Evolutionary conservation across 306 rosid genomes (phyloP), one percentile per base, ranked within the genome.

Genomic region (Adenanthera pavonina): DNA sequence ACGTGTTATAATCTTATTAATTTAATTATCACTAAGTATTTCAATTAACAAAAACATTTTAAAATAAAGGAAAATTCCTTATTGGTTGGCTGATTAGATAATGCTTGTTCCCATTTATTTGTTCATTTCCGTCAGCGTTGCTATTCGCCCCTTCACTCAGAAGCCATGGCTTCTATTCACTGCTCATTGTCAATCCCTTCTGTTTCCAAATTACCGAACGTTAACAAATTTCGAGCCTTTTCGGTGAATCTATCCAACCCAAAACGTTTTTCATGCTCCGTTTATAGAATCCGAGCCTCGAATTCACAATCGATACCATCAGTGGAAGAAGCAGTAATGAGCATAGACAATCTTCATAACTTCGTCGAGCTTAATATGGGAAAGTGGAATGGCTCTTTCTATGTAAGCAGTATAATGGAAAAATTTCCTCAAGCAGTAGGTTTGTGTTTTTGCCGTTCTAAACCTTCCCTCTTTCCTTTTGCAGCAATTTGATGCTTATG

Each of bases 341-440:
- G 93, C 88, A 78, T 95, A 16, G 98, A 91, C 34, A 89, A 87
- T 77, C 92, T 95, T 51, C 91, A 72, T 43, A 67, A 90, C 52
- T 95, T 95, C 83, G 78, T 93, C 80, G 33, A 88, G 2, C 85
- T 95, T 64, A 92, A 85, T 72, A 68, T 75, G 56, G 99, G 99
- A 62, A 92, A 90, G 59, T 95, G 99, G 99, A 89, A 86, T 7
- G 99, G 99, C 30, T 86, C 94, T 78, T 92, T 95, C 92, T 92
- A 86, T 79, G 99, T 95, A 83, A 85, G 91, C 46, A 34, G 76
- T 46, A 30, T 9, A 20, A 11, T 61, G 40, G 34, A 68, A 44
- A 33, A 25, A 3, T 3, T 41, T 43, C 57, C 60, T 82, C 33
- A 46, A 8, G 61, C n/a, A 34, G 52, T 19, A 6, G 0, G 47